Evolutionary conservation across 352 stramenopile genomes (phyloP), one percentile per base, ranked within the genome.

Genomic region (Globisporangium apiculatum): DNA sequence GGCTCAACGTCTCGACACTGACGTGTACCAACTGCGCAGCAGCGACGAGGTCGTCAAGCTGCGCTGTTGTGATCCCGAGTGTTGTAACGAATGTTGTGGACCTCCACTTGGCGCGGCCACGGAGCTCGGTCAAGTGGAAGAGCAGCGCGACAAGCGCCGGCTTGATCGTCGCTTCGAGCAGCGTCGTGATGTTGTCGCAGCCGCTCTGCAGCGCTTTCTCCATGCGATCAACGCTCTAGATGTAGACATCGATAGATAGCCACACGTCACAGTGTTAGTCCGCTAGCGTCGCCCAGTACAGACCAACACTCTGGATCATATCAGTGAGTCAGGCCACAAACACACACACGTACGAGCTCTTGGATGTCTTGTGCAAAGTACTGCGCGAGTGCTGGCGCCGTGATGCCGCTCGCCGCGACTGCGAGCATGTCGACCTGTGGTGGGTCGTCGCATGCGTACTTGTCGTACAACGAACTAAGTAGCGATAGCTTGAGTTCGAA

Each of bases 341-440:
- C 24, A 3, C 18, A 18, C 7, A n/a, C 18, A 61, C 69, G 40
- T 60, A 88, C 81, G 75, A 87, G 85, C 64, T 89, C 82, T 50
- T 89, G 79, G 50, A 91, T 91, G 57, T 91, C 79, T 62, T 91
- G 82, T 2, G 82, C 79, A 62, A 91, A 91, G 49, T 87, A 91
- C 54, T 91, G 82, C 1, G 77, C 75, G 6, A 91, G 60, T 11
- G 77, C 79, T 31, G 82, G 82, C 7, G 77, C 65, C 18, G 74
- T 77, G 50, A 89, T 84, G 0, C 82, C 82, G 7, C 65, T 83
- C 1, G 75, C 76, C 14, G 83, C 58, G 5, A 79, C 64, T 1
- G 75, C 74, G n/a, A 91, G 66, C 82, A 91, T 89, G 51, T 91
- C 79, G 8, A 80, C 71, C 51, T 89, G 82, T 18, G 82, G 79